Evolutionary conservation across 1,284 basidiomycete species (phyloP).

Genomic region (Apiotrichum gracile): DNA sequence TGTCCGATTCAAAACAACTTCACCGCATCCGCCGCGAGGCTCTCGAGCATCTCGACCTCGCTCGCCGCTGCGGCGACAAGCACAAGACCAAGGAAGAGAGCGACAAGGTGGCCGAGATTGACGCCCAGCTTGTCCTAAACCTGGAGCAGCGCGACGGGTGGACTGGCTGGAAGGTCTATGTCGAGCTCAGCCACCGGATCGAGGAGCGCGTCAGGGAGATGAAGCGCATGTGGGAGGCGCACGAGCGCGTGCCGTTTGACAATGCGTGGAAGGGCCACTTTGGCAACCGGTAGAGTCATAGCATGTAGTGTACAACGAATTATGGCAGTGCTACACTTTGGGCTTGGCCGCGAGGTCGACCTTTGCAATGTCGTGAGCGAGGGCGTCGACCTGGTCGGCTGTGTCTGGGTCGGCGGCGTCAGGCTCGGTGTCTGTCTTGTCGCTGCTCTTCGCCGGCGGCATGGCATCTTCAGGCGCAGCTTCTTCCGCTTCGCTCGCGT

Average conservation of each 20-base stretch:
- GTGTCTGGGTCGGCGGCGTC: too few species aligned
- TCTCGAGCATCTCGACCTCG: background rate
- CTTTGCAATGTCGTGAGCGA: too few species aligned
- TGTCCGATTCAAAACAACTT: background rate
- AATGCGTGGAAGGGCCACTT: background rate
- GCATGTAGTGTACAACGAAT: too few species aligned
- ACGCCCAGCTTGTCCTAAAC: background rate
- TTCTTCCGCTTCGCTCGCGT: too few species aligned
- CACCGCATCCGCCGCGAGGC: background rate
- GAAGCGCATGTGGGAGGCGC: background rate
- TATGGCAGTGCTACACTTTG: too few species aligned
- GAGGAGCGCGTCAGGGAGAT: background rate
- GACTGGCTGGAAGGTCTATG: background rate
- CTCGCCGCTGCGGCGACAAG: background rate
- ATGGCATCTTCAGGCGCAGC: too few species aligned
- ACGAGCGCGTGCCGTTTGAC: background rate
- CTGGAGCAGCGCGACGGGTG: background rate
- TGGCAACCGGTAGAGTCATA: background rate
- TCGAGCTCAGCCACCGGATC: background rate
- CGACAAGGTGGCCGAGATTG: background rate
- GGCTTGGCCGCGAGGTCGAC: too few species aligned
- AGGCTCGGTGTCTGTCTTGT: too few species aligned
- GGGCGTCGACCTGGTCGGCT: too few species aligned
- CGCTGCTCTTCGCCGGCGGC: too few species aligned
- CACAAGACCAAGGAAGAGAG: background rate